Percentiles rank a stretch among this genome's conserved stretches.
Conservation (phyloP, 164 flowering plant genomes). For the Taxillus chinensis region DNA sequence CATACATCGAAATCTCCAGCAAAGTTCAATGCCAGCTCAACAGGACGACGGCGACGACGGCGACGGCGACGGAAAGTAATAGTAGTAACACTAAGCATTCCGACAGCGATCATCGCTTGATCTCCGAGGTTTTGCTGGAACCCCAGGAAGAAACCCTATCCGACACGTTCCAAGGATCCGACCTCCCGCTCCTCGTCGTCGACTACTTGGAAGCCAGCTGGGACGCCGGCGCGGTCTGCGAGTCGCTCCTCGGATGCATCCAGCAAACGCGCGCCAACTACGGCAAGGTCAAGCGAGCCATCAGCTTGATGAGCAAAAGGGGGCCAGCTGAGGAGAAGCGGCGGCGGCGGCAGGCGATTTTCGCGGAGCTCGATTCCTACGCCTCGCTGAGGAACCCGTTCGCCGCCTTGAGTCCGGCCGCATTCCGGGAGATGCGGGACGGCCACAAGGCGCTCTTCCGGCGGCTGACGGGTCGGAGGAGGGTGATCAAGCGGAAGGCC, state of each 20-base stretch:
- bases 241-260: conserved; percentile 35
- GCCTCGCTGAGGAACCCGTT: conserved; percentile 44
- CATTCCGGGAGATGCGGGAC: conserved; percentile 30
- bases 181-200: conserved; percentile 32
- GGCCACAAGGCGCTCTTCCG: conserved; percentile 23
- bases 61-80: not conserved
- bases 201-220: conserved; percentile 50
- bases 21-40: conserved; percentile 40
- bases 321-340: not conserved
- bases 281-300: conserved; percentile 25
- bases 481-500: conserved; percentile 24
- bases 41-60: not conserved
- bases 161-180: conserved; percentile 17
- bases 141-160: conserved; percentile 42
- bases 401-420: conserved; percentile 14
- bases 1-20: conserved; percentile 52
- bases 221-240: conserved; percentile 49
- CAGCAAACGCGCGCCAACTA: conserved; percentile 41
- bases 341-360: not conserved
- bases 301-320: conserved; percentile 17
- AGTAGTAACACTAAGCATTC: not conserved
- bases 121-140: conserved; percentile 39
- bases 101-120: conserved; percentile 17
- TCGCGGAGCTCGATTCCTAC: conserved; percentile 22
- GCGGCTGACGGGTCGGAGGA: conserved; percentile 20